phyloP scores from a whole-genome alignment of 2,329 filamentous ascomycete genomes.

The Cladosporium sp. region DNA sequence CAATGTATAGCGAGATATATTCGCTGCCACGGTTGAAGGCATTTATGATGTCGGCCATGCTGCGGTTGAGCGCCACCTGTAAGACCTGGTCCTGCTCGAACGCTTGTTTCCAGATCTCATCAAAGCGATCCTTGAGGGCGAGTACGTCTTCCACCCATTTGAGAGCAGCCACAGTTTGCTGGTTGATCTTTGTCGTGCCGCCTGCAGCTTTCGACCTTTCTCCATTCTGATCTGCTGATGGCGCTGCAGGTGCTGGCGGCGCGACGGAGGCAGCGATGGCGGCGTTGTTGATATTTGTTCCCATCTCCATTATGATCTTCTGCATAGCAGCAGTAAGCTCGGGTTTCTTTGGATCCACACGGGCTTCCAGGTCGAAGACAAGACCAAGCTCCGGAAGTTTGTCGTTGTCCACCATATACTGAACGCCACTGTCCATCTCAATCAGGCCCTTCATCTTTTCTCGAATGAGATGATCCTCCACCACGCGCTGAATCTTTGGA shows the following conservation, averaged over 20 bases:
- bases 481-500: slow-evolving; percentile 68
- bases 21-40: slow-evolving; percentile 77
- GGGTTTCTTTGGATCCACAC: slow-evolving; percentile 70
- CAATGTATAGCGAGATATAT: slow-evolving; percentile 92
- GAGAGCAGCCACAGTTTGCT: slow-evolving; percentile 81
- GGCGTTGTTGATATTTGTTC: slow-evolving; percentile 74
- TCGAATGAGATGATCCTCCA: slow-evolving; percentile 76
- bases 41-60: slow-evolving; percentile 92
- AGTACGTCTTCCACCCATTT: slow-evolving; percentile 95
- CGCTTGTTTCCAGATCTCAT: slow-evolving; percentile 68
- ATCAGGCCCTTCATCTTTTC: slow-evolving; percentile 77
- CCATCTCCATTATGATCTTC: slow-evolving; percentile 71
- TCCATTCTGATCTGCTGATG: slow-evolving; percentile 45
- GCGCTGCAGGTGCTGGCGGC: slow-evolving; percentile 42
- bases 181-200: slow-evolving; percentile 53
- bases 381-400: slow-evolving; percentile 72
- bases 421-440: slow-evolving; percentile 79
- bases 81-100: slow-evolving; percentile 73
- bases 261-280: slow-evolving; percentile 53
- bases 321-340: slow-evolving; percentile 69
- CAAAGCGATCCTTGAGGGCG: slow-evolving; percentile 81
- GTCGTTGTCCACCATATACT: slow-evolving; percentile 89
- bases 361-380: slow-evolving; percentile 72
- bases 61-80: slow-evolving; percentile 77
- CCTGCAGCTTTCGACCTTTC: slow-evolving; percentile 48